A percentile compares a stretch with the other conserved stretches of the same genome.
Evolutionary conservation across 2,329 filamentous ascomycete species (phyloP).

Genomic region (Fusarium begoniae): DNA sequence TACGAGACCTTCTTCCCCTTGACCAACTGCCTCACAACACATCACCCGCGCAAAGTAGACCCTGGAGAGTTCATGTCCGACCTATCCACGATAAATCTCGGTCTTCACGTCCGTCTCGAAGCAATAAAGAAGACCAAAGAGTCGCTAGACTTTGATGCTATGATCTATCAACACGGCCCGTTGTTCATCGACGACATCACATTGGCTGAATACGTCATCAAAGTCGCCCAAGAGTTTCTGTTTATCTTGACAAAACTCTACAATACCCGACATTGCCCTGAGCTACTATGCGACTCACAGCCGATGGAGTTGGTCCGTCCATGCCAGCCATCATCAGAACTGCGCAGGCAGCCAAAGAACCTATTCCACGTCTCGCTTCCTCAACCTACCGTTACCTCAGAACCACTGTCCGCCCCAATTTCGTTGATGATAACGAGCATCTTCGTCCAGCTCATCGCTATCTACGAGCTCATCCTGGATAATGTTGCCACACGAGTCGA

Average conservation of each 20-base stretch:
- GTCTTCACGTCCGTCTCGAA: not conserved
- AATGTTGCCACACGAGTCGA: not conserved
- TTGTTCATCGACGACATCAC: not conserved
- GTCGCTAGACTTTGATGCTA: not conserved
- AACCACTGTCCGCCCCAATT: not conserved
- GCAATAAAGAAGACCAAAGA: not conserved
- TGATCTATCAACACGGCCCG: not conserved
- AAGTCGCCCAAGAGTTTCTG: not conserved
- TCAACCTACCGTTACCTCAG: not conserved
- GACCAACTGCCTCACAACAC: not conserved
- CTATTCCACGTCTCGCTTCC: rapidly evolving
- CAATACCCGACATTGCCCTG: rapidly evolving
- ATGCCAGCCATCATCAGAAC: not conserved
- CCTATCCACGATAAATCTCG: not conserved
- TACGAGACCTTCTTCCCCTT: not conserved
- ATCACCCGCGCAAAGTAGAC: not conserved
- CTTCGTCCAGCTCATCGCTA: not conserved
- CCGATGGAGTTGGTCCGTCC: not conserved
- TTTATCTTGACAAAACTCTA: not conserved
- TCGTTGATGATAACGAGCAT: not conserved
- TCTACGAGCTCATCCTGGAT: not conserved
- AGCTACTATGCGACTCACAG: rapidly evolving
- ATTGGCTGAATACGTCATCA: not conserved
- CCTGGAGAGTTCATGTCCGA: not conserved
- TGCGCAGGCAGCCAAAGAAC: not conserved